Evolutionary conservation across 495 filamentous ascomycete genomes (phyloP), one percentile per base, ranked within the genome.

Genomic region (Xylaria telfairii): DNA sequence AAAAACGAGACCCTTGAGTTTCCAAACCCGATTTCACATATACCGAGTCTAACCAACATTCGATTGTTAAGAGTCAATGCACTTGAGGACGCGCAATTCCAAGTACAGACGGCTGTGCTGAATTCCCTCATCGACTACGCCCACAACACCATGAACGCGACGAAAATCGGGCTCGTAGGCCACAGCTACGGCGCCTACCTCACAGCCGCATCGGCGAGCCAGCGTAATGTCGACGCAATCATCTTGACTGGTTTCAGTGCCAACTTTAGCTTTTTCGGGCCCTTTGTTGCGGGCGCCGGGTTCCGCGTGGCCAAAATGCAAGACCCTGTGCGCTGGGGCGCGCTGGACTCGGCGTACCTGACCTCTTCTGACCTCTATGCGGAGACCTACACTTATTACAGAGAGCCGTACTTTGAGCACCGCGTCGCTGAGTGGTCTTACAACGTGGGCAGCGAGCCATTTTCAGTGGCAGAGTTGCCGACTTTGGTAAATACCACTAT

Each of bases 171-270:
- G 0, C 77, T 76, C 26, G 56, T 80, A 0, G 78, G 78, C 24
- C 78, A 80, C 65, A 78, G 77, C 46, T 78, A 77, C 56, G 77
- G 77, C 46, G 69, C 77, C 1, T 78, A 77, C 59, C 60, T 78
- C 12, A 68, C 71, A 32, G 65, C 68, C 42, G 77, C 73, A 21
- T 72, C 73, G 13, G 74, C 75, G 17, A 49, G 60, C 5, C 66
- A 70, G 53, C 72, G 69, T 13, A 62, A 47, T 10, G 39, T 77
- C 32, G 75, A 77, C 24, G 75, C 70, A 21, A 15, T 72, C 39
- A 71, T 77, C n/a, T 57, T 77, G 21, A 75, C 71, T 19, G 75
- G 75, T 5, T 77, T 77, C 53, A 74, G 65, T 13, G 75, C 73
- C n/a, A 65, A 44, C 59, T 75, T 77, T 51, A 60, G 61, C 2